Evolutionary conservation across 768 basidiomycete species (phyloP), one percentile per base, ranked within the genome.

Genomic region (Scleroderma bovista): DNA sequence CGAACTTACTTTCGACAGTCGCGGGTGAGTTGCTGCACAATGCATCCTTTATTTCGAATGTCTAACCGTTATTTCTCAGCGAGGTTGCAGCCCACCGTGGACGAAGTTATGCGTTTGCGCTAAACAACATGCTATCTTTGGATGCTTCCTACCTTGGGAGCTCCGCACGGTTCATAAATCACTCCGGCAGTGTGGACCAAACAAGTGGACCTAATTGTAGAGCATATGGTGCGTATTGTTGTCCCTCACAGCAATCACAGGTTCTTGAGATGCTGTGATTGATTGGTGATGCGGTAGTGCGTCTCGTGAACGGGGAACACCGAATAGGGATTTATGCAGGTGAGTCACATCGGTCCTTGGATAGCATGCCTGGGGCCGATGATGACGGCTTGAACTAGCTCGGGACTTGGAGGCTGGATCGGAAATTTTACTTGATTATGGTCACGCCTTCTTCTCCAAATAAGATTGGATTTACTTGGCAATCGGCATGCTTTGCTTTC

Each of bases 121-220:
- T 88, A 44, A 77, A 83, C 54, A 38, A 60, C 0, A 61, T 63
- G 0, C 57, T 75, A 24, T 68, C 73, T 8, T 57, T 87, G n/a
- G 87, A 89, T 59, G 69, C 78, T 26, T 63, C 74, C 16, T 71
- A 68, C 32, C 74, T 69, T 1, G 86, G 84, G 4, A 88, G 88
- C 50, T 70, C 73, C 36, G 71, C 84, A n/a, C 72, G 85, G 13
- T 88, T 80, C 56, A 79, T 88, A 47, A 85, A 90, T 57, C 86
- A 89, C 69, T 19, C 56, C 41, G 43, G 32, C 44, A 31, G 51
- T 51, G 44, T 54, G 40, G 16, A 60, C 67, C 3, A 36, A 33
- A 34, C 54, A 10, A 52, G 29, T 15, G 55, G 31, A 20, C 55
- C 47, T 12, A 87, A 83, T 56, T 78, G 76, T 51, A 44, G 52